Base-by-base conservation (phyloP, 352 stramenopile genomes). In the Phytophthora pistaciae region DNA sequence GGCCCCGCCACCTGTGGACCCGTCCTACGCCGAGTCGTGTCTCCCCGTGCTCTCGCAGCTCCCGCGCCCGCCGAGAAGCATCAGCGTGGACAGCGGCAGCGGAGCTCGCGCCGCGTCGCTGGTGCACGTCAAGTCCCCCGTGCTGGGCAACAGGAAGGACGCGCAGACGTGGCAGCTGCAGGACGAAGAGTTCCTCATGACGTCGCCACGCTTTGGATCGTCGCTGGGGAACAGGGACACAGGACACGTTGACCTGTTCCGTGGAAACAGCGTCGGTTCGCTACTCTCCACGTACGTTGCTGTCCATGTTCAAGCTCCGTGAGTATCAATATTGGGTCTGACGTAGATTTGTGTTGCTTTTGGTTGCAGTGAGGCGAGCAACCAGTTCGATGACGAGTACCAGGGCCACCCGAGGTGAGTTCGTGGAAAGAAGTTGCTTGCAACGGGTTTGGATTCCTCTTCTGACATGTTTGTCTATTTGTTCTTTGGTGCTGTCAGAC, bases 121-220 rank as follows among this genome's bases (percentile, higher is more conserved):
- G 10, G 59, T 67, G 10, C 82, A 87, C 56, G 84, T 84, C 31
- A 91, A 91, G 60, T 90, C 80, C 5, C 84, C 84, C 0, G 83
- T 91, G 50, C 57, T 91, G 14, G 74, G 84, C 1, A 90, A 76
- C 31, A 72, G 83, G 55, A 89, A 89, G 56, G 84, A 91, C 63
- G 77, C 83, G 27, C 76, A 86, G 69, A 91, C 84, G 60, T 91
- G 84, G 84, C 83, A 91, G 57, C 56, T 91, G 16, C 84, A 91
- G 53, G 84, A 91, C 44, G 84, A 91, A 64, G 82, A 91, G 75
- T 84, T 90, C 38, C 58, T 90, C 18, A 82, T 81, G 70, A 80
- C 77, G 52, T 91, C 83, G 44, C 84, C 84, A 29, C 78, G 83
- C 58, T 89, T 90, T 38, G 77, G 79, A 1, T 44, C 69, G 21